Evolutionary conservation across 768 basidiomycete genomes (phyloP), one percentile per base, ranked within the genome.

Genomic region (Pholiota microspora): DNA sequence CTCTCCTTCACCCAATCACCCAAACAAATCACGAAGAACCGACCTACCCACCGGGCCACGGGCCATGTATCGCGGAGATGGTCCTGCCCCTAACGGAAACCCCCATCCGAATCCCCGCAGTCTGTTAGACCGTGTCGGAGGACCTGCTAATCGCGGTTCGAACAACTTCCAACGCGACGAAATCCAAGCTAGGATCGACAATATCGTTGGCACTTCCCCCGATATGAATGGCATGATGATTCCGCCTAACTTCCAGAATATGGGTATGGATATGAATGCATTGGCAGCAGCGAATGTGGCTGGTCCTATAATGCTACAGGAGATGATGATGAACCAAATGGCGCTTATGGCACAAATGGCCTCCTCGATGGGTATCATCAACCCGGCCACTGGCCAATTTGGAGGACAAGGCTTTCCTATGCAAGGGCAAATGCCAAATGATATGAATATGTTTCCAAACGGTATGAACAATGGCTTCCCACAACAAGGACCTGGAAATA

Each of bases 311-410:
- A 71, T 88, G 70, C 70, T 95, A 61, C 93, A 94, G 69, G 92
- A 92, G 67, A 87, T 94, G 80, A 86, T 94, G 84, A 86, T 90
- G 82, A 89, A 82, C 68, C 88, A 94, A 67, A 92, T 92, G 89
- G 88, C 91, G 24, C 78, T 95, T 64, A 94, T 95, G 94, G 85
- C 89, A 52, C 92, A 94, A 72, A 90, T 96, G 85, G 89, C 90
- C 36, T 79, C 84, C 27, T 85, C 83, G 31, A 88, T 93, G 82
- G 89, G 86, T 25, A 86, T 92, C 68, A 77, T 90, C 59, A 83
- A 81, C 61, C 81, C 85, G 10, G 65, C 71, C 21, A 74, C 78
- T 8, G 83, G 78, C 7, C 84, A 83, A 63, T 83, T 82, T 71
- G 76, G 73, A 45, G 68, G 66, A 7, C 83, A 78, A 24, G 83